Evolutionary conservation across 1,284 basidiomycete genomes (phyloP).

Genomic region (Cutaneotrichosporon daszewskae): DNA sequence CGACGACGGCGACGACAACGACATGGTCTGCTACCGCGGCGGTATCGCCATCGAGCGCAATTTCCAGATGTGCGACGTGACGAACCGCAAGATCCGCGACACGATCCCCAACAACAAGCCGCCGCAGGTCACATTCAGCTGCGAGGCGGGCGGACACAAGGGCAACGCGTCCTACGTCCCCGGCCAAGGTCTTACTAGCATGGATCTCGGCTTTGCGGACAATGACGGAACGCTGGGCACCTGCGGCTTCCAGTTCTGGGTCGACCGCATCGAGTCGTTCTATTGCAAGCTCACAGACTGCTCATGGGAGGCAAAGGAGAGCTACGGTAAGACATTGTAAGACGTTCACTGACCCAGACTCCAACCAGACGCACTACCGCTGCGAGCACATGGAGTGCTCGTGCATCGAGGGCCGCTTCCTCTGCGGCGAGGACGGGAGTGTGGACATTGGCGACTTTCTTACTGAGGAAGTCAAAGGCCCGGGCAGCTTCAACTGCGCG

Average conservation of each 20-base stretch:
- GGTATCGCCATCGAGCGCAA: constrained; percentile 86
- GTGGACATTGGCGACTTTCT: constrained; percentile 94
- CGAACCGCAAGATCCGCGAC: constrained; percentile 84
- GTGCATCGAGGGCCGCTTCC: constrained; percentile 85
- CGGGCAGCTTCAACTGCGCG: constrained; percentile 78
- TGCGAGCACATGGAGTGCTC: constrained; percentile 81
- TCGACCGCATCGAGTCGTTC: constrained; percentile 86
- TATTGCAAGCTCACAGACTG: constrained; percentile 74
- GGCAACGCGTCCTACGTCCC: constrained; percentile 8
- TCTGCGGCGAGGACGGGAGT: constrained; percentile 92
- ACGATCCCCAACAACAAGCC: constrained; percentile 74
- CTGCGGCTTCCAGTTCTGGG: constrained; percentile 97
- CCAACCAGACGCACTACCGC: constrained; percentile 67
- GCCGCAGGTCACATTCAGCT: constrained; percentile 93
- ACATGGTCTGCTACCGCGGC: constrained; percentile 87
- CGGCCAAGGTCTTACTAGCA: not conserved
- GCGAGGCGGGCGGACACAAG: constrained; percentile 49
- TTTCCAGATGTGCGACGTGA: constrained; percentile 97
- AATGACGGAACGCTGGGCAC: constrained; percentile 42
- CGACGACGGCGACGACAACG: constrained; percentile 50
- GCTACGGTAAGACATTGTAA: constrained; percentile 17
- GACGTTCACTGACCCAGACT: constrained; percentile 43
- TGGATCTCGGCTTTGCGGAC: not conserved
- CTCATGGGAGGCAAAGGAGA: constrained; percentile 39
- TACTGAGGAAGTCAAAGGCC: constrained; percentile 80